A percentile compares a stretch with the other conserved stretches of the same genome.
phyloP scores from a whole-genome alignment of 2,329 filamentous ascomycete genomes.

The Penicillium sp. region DNA sequence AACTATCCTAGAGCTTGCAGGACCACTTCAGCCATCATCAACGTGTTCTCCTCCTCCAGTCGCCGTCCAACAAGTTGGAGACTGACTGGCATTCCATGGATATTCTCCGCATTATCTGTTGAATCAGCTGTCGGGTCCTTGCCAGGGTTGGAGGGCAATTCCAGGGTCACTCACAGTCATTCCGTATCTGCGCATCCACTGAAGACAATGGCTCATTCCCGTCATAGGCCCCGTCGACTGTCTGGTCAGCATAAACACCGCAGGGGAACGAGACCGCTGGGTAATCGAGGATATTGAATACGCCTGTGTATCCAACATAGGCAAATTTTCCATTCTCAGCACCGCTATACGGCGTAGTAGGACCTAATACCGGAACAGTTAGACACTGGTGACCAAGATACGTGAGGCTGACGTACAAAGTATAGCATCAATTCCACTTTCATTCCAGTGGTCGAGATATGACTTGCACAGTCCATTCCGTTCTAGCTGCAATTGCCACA shows the following conservation, averaged over 20 bases:
- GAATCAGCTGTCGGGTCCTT: no score
- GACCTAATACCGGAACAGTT: slow-evolving; percentile 33
- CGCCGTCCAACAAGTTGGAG: slow-evolving; percentile 37
- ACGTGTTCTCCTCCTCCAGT: slow-evolving; percentile 39
- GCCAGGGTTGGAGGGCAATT: background rate
- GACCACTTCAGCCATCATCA: slow-evolving; percentile 45
- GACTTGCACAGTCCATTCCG: background rate
- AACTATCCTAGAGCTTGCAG: slow-evolving; percentile 30
- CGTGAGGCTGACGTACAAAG: background rate
- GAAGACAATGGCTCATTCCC: background rate
- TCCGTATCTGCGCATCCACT: slow-evolving; percentile 3
- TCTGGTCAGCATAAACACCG: slow-evolving; percentile 22
- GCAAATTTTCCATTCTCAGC: slow-evolving; percentile 26
- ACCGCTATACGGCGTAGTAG: slow-evolving; percentile 25
- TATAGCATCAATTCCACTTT: background rate
- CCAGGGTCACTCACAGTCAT: background rate
- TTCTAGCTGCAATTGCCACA: slow-evolving; percentile 36
- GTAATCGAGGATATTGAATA: slow-evolving; percentile 28
- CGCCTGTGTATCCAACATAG: slow-evolving; percentile 26
- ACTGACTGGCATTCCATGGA: slow-evolving; percentile 32
- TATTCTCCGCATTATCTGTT: background rate
- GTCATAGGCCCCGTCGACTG: background rate
- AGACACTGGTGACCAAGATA: background rate
- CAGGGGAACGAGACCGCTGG: slow-evolving; percentile 27
- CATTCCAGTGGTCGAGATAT: slow-evolving; percentile 2